Percentiles rank a stretch among this genome's conserved stretches.
phyloP scores from a whole-genome alignment of 805 yeast species.

The Clavispora carvajalis region DNA sequence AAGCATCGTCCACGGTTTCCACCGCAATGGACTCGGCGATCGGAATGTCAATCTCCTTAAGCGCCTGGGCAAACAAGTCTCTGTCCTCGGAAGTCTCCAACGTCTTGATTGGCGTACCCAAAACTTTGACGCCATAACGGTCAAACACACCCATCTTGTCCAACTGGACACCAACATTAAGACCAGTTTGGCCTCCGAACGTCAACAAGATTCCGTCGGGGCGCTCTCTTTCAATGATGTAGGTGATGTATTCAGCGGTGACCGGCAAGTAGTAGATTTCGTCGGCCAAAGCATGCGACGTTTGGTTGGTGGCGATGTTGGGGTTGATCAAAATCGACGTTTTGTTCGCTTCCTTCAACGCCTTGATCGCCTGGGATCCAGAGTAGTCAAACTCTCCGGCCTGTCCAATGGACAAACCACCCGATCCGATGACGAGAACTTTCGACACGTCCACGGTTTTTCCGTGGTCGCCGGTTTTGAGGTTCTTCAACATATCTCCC shows the following conservation, averaged over 20 bases:
- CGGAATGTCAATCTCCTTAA: conserved; percentile 92
- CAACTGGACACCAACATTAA: conserved; percentile 91
- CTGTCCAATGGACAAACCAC: conserved; percentile 96
- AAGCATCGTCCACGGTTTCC: conserved; percentile 86
- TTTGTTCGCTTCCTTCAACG: conserved; percentile 85
- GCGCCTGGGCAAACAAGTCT: conserved; percentile 90
- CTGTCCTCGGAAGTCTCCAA: conserved; percentile 96
- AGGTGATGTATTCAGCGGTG: conserved; percentile 91
- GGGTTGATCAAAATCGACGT: conserved; percentile 86
- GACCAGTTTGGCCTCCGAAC: conserved; percentile 97
- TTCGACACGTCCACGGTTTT: conserved; percentile 76
- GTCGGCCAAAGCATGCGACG: conserved; percentile 92
- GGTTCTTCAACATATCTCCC: conserved; percentile 52
- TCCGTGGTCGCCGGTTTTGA: conserved; percentile 56
- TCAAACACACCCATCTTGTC: conserved; percentile 93
- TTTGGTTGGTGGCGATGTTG: conserved; percentile 94
- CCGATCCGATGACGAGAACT: conserved; percentile 92
- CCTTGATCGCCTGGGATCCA: conserved; percentile 98
- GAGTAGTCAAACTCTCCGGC: conserved; percentile 99
- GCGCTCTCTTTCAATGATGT: conserved; percentile 90
- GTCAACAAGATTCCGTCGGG: conserved; percentile 96
- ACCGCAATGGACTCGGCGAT: conserved; percentile 97
- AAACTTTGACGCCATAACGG: conserved; percentile 84
- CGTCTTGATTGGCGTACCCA: conserved; percentile 96
- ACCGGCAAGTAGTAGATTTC: conserved; percentile 95